Percentiles rank a stretch among this genome's conserved stretches.
phyloP scores from a whole-genome alignment of 2,329 filamentous ascomycete genomes.

The Talaromyces piceae region DNA sequence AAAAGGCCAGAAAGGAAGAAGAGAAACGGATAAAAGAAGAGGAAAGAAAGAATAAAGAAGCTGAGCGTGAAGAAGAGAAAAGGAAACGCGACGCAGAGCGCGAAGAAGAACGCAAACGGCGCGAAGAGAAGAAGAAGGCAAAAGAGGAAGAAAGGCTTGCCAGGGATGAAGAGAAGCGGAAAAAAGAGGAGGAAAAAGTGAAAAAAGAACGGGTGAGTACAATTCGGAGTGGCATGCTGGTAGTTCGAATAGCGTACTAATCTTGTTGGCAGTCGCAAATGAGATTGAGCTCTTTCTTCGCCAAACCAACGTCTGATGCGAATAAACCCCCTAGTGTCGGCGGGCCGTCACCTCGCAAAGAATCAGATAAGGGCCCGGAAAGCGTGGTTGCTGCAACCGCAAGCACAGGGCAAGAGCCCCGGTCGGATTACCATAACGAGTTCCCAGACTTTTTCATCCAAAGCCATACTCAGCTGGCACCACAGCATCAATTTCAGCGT shows the following conservation, averaged over 20 bases:
- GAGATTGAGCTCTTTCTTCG: conserved; percentile 45
- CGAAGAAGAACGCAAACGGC: conserved; percentile 38
- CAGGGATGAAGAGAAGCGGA: conserved; percentile 39
- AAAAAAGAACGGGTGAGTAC: conserved; percentile 43
- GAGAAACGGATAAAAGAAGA: conserved; percentile 25
- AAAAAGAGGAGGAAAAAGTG: conserved; percentile 41
- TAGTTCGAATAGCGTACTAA: conserved; percentile 16
- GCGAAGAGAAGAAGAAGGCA: conserved; percentile 39
- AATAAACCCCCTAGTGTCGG: conserved; percentile 16
- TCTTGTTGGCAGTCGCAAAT: conserved; percentile 38
- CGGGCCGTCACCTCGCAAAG: conserved; percentile 15
- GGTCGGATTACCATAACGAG: conserved; percentile 56
- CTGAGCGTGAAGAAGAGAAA: conserved; percentile 34
- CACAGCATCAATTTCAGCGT: conserved; percentile 46
- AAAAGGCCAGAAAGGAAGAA: conserved; percentile 28
- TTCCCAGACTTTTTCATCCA: conserved; percentile 81
- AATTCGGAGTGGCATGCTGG: neutral
- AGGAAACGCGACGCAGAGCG: conserved; percentile 38
- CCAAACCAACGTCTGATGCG: conserved; percentile 29
- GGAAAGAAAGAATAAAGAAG: conserved; percentile 27
- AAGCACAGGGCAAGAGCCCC: conserved; percentile 17
- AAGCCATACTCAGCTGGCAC: conserved; percentile 63
- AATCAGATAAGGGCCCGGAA: conserved; percentile 10
- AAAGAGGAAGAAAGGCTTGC: conserved; percentile 33
- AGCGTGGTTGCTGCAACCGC: conserved; percentile 9